These are phyloP conservation scores for Globisporangium cederbergense DNA, from an alignment of 352 stramenopile species.

Conservation along the genomic window DNA sequence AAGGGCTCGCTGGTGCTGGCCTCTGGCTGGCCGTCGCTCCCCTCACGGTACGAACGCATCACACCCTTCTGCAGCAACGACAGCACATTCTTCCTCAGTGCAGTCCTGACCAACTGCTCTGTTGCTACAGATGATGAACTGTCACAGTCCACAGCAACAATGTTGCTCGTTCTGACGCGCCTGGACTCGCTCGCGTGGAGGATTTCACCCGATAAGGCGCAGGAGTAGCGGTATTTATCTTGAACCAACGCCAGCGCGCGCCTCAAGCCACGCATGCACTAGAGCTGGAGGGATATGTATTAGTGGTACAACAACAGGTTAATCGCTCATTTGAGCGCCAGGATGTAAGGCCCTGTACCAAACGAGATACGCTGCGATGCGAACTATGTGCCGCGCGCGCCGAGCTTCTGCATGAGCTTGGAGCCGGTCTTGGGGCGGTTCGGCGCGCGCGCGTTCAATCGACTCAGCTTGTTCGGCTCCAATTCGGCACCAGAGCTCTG, in stretches of 20 bases:
- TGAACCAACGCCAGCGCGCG: not conserved
- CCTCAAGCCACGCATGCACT: not conserved
- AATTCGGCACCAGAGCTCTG: conserved; percentile 39
- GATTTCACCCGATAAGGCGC: not conserved
- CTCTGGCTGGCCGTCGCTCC: conserved; percentile 37
- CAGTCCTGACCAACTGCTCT: conserved; percentile 28
- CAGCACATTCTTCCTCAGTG: conserved; percentile 27
- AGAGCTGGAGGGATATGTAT: not conserved
- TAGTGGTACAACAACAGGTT: not conserved
- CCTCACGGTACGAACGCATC: conserved; percentile 27
- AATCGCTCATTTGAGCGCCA: not conserved
- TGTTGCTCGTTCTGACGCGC: conserved; percentile 3
- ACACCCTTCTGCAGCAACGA: conserved; percentile 21
- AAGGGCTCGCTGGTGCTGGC: conserved; percentile 11
- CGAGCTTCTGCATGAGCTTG: conserved; percentile 79
- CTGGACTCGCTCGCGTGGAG: conserved; percentile 16
- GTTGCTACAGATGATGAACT: conserved; percentile 1
- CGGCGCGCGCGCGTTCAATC: conserved; percentile 34
- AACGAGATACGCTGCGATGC: not conserved
- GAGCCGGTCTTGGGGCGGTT: conserved; percentile 37
- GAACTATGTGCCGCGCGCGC: conserved; percentile 17
- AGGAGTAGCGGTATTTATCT: not conserved
- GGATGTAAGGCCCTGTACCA: not conserved
- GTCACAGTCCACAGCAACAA: not conserved
- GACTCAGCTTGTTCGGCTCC: conserved; percentile 54